These are phyloP conservation scores for Yamadazyma triangularis DNA, from an alignment of 1,139 yeast genomes.

Conservation along the genomic window DNA sequence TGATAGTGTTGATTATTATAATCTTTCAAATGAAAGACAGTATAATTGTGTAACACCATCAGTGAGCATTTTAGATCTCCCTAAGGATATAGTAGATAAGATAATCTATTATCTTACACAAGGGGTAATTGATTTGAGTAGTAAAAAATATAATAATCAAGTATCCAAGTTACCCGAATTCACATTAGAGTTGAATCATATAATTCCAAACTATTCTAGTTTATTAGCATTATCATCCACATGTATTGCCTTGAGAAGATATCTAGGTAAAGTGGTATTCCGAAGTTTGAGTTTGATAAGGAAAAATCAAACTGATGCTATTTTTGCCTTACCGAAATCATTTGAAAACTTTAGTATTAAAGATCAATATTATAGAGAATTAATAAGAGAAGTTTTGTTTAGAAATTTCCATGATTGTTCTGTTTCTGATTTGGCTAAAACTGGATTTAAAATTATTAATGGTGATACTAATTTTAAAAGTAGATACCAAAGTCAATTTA, in stretches of 20 bases:
- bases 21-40: too few species aligned
- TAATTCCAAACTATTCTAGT: constrained; percentile 9
- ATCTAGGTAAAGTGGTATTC: constrained; percentile 20
- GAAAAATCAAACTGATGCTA: constrained; percentile 25
- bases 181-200: constrained; percentile 13
- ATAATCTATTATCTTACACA: constrained; percentile 13
- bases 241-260: constrained; percentile 18
- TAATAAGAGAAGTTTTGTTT: constrained; percentile 19
- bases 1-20: too few species aligned
- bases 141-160: neutral
- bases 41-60: too few species aligned
- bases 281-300: constrained; percentile 22
- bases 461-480: constrained; percentile 13
- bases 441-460: constrained; percentile 16
- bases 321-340: constrained; percentile 19
- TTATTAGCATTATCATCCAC: constrained; percentile 23
- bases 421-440: constrained; percentile 18
- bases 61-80: constrained; percentile 4
- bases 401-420: constrained; percentile 16
- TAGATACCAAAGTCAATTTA: constrained; percentile 14
- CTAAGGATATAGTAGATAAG: constrained; percentile 16
- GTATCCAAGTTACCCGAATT: constrained; percentile 5
- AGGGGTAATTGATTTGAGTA: constrained; percentile 8
- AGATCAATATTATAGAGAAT: constrained; percentile 17
- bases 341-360: constrained; percentile 20